A percentile compares a stretch with the other conserved stretches of the same genome.
Evolutionary conservation across 83 land plant genomes (phyloP).

Genomic region (Picea mariana): DNA sequence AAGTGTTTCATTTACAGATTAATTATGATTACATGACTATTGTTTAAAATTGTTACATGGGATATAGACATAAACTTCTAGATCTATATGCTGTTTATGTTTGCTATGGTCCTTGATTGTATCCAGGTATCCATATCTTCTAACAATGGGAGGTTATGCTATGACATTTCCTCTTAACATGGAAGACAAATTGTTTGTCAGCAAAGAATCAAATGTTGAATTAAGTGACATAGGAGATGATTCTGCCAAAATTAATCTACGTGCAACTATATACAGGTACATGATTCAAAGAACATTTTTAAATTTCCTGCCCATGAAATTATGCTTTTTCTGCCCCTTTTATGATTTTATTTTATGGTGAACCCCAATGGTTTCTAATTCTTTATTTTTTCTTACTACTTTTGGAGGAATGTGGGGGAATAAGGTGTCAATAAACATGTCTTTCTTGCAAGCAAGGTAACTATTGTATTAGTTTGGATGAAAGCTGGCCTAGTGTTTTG

Average conservation of each 20-base stretch:
- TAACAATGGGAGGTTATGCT: slow-evolving; percentile 72
- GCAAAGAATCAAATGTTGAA: background rate
- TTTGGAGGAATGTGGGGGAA: background rate
- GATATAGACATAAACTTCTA: background rate
- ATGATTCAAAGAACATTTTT: background rate
- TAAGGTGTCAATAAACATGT: background rate
- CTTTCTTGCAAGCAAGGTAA: background rate
- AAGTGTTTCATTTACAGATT: background rate
- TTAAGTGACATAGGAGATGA: slow-evolving; percentile 33
- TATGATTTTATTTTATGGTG: background rate
- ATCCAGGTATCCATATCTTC: slow-evolving; percentile 61
- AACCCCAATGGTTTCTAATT: background rate
- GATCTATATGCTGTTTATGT: too few relatives aligned
- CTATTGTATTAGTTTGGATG: background rate
- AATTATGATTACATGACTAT: background rate
- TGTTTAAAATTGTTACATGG: background rate
- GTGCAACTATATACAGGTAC: slow-evolving; percentile 59
- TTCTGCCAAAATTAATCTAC: slow-evolving; percentile 62
- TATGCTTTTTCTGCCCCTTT: background rate
- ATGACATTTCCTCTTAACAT: slow-evolving; percentile 44
- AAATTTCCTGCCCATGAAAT: background rate
- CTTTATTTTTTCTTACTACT: background rate
- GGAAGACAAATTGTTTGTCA: slow-evolving; percentile 7
- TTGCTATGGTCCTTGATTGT: slow-evolving; percentile 4
- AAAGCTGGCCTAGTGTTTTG: background rate